Base-by-base conservation (phyloP, 2,329 filamentous ascomycete species). In the Pseudopyricularia cyperi region DNA sequence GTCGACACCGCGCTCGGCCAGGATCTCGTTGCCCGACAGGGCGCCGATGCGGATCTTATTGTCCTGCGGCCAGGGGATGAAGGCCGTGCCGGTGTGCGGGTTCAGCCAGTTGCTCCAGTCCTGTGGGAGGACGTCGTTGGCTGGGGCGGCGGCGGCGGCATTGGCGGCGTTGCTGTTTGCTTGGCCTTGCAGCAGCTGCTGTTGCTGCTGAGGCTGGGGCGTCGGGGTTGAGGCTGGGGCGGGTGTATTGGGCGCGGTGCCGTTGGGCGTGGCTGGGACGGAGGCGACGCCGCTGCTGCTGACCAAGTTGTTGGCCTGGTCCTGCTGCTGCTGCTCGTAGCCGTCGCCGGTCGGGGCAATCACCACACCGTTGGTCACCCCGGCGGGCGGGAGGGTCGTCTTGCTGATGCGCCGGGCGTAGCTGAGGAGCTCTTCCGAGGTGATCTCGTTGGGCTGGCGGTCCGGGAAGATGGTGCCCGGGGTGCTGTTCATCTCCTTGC, bases 381-480 rank as follows among this genome's bases (percentile, higher is more conserved):
- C 69, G 0, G 79, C 79, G 0, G 83, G 83, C 0, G 88, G 87
- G 12, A 89, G 75, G 1, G 88, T 91, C 57, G 83, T 89, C 63
- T 83, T 85, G 64, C 83, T 85, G 61, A 94, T 93, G 57, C 83
- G 82, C 44, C 84, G 83, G 22, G 87, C 88, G 63, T 88, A 93
- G 55, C 73, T 76, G 22, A 94, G 80, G 0, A 94, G 78, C 58
- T 90, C 83, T 46, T 81, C 75, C 61, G 89, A 87, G 3, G 76
- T 76, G 49, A 93, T 76, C 9, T 73, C 73, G 61, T 71, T 75
- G 59, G 55, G 57, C 4, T 24, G 56, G 50, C 66, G 68, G 7
- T 72, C 63, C 5, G 78, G 73, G 57, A 79, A 77, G 22, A 68
- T 69, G 6, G 80, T 82, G 1, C 76, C 74, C 3, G 78, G 75